Base-by-base conservation (phyloP, 768 basidiomycete species). In the Cubamyces sp. region DNA sequence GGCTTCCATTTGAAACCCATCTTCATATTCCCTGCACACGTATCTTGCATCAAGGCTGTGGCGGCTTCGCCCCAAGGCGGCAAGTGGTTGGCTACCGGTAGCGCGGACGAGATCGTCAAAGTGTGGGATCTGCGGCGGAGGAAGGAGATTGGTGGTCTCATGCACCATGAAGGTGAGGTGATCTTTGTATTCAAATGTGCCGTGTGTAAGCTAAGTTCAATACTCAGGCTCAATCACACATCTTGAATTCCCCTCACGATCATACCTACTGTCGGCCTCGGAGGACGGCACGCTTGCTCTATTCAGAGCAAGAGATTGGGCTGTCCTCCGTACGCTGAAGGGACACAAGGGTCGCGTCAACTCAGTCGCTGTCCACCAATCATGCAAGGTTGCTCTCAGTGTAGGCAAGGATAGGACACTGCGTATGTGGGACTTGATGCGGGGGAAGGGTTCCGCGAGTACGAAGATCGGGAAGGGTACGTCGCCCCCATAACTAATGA, bases 391-490 rank as follows among this genome's bases (percentile, higher is more conserved):
- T 18, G 96, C 90, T 0, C 74, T 99, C 42, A 94, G 88, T 63
- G 94, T 98, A 0, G 96, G 97, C 7, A 89, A 87, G 69, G 97
- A 98, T 70, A 82, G 84, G 65, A 92, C 91, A 3, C 66, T 98
- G 61, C 84, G 95, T 45, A 97, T 99, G 96, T 99, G 97, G 97
- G 97, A 99, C 79, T 78, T 99, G 51, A 96, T 98, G 92, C 80
- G 96, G 47, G 96, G 96, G 0, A 90, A 90, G 73, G 92, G 93
- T 3, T 86, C 86, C 12, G 94, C 93, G 7, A 94, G 94, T 73
- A 90, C 86, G 48, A 95, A 96, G 71, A 74, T 99, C 5, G 92
- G 93, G 21, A 91, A 88, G 78, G 95, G 95, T 92, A 62, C 57
- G 81, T 60, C 21, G n/a, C 19, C 7, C 4, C 12, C 25, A 15